Base-by-base conservation (phyloP, 2,329 filamentous ascomycete species). In the Fusarium temperatum region DNA sequence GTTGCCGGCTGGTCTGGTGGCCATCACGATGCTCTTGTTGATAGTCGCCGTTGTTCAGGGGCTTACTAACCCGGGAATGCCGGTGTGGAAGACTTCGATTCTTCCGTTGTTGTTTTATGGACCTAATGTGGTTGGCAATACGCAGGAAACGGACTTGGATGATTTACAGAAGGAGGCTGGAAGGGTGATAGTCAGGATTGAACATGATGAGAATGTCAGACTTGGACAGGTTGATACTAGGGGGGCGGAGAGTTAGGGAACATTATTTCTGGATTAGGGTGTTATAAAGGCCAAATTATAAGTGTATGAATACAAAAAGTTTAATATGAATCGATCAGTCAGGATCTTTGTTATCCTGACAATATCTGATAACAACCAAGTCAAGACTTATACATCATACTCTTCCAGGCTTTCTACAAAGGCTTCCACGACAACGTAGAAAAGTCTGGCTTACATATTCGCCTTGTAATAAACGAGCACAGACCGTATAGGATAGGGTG, bases 41-140 rank as follows among this genome's bases (percentile, higher is more conserved):
- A 20, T 67, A 39, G 24, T 35, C 9, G 32, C 38, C 4, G n/a
- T 67, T 24, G 20, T 59, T 0, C 62, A 66, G 4, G 65, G 38
- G 24, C 24, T 38, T 6, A 39, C 14, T 1, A 57, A 66, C 6
- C 32, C 15, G 3, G 22, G 41, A 2, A 41, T 67, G 28, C 64
- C 64, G 0, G 53, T 51, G 1, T 67, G 64, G 64, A 67, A 67
- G 26, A 66, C 64, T 5, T 67, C 64, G 3, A 18, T 67, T 22
- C 36, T 67, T 24, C 64, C 64, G 0, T 28, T 66, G 4, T 22
- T 67, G 8, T 67, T 67, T 8, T 67, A 66, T 11, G 64, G 64
- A 0, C 64, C 64, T 7, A 59, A 67, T 22, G 18, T 67, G 1
- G 24, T 14, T 6, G 30, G 50, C 1, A 8, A 12, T 1, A 44